phyloP scores from a whole-genome alignment of 2,329 filamentous ascomycete genomes.

The Aspergillus pseudoglaucus region DNA sequence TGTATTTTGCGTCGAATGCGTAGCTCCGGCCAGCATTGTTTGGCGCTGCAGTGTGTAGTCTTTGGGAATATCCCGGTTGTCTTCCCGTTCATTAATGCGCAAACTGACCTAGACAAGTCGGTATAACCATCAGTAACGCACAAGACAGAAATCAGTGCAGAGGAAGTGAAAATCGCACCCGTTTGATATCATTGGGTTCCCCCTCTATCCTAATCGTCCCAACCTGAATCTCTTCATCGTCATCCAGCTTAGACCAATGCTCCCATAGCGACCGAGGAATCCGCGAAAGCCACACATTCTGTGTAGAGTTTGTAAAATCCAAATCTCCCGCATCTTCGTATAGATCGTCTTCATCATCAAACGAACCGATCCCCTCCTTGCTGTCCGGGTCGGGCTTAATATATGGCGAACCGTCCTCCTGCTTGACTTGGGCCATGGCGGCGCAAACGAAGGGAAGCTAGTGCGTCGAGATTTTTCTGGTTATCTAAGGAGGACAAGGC shows the following conservation, averaged over 20 bases:
- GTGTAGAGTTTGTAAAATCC: slow-evolving; percentile 47
- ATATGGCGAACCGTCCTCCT: slow-evolving; percentile 32
- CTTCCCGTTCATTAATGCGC: slow-evolving; percentile 60
- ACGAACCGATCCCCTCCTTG: slow-evolving; percentile 28
- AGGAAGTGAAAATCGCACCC: slow-evolving; percentile 25
- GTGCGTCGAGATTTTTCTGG: not conserved
- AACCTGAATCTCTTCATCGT: slow-evolving; percentile 74
- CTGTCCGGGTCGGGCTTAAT: slow-evolving; percentile 38
- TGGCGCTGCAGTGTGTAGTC: slow-evolving; percentile 78
- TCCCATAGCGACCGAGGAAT: slow-evolving; percentile 77
- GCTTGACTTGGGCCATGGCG: slow-evolving; percentile 34
- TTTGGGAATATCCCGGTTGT: slow-evolving; percentile 71
- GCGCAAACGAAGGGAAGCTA: slow-evolving; percentile 2
- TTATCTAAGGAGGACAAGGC: not conserved
- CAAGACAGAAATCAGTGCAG: not conserved
- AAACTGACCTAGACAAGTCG: slow-evolving; percentile 54
- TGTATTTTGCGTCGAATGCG: slow-evolving; percentile 63
- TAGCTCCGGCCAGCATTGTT: slow-evolving; percentile 42
- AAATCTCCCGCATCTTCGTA: slow-evolving; percentile 63
- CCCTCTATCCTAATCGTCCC: slow-evolving; percentile 62
- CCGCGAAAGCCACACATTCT: slow-evolving; percentile 63
- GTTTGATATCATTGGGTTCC: slow-evolving; percentile 48
- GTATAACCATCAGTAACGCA: not conserved
- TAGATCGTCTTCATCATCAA: slow-evolving; percentile 57
- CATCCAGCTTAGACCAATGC: slow-evolving; percentile 67